A percentile compares a stretch with the other conserved stretches of the same genome.
These are phyloP conservation scores for Isochrysis galbana DNA, from an alignment of 78 protist genomes.

Conservation along the genomic window DNA sequence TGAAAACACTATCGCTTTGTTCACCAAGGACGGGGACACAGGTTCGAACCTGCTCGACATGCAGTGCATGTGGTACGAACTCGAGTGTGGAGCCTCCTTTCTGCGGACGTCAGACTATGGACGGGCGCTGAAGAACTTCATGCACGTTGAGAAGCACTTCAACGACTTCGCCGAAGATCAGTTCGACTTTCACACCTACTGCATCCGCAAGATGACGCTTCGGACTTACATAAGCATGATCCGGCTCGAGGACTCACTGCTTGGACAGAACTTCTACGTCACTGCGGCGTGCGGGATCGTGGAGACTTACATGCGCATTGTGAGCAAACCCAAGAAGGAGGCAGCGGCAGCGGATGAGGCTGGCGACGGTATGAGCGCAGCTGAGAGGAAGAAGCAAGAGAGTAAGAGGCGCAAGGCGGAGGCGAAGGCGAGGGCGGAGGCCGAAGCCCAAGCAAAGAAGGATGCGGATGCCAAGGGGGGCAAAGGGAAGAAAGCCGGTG, in stretches of 20 bases:
- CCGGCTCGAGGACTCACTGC: conserved; percentile 38
- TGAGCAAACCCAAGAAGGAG: no score
- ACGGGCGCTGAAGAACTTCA: conserved; percentile 69
- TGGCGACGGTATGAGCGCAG: background rate
- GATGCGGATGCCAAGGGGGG: background rate
- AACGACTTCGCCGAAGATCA: conserved; percentile 87
- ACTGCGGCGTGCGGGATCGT: background rate
- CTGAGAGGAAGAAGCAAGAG: background rate
- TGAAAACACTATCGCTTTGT: conserved; percentile 46
- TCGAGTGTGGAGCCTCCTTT: conserved; percentile 25
- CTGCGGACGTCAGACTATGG: background rate
- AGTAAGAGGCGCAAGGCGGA: conserved; percentile 11
- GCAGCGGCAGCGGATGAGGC: background rate
- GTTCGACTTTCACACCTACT: conserved; percentile 92
- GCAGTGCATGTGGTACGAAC: conserved; percentile 85
- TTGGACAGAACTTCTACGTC: background rate
- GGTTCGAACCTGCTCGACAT: conserved; percentile 58
- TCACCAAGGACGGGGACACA: conserved; percentile 54
- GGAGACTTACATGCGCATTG: background rate
- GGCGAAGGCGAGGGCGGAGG: conserved; percentile 6
- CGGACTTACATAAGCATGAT: conserved; percentile 35
- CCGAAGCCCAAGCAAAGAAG: background rate
- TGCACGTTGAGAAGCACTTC: conserved; percentile 77
- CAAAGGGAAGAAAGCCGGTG: background rate
- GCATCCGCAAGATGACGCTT: conserved; percentile 83